Conservation (phyloP, 2,329 filamentous ascomycete species). For the Trichoderma atrobrunneum region DNA sequence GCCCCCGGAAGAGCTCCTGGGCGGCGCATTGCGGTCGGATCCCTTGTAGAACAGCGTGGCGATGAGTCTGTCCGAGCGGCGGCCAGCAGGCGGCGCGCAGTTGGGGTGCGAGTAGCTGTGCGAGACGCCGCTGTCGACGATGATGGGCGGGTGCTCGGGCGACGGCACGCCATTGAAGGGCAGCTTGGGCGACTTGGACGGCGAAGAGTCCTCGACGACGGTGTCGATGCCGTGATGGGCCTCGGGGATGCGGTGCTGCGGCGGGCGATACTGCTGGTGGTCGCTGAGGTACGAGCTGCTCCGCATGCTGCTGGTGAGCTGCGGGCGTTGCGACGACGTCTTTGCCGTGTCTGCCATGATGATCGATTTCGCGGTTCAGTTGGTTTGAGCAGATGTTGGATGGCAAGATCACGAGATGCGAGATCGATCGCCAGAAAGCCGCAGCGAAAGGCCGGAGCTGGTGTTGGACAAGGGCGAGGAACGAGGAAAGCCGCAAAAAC, state of each 20-base stretch:
- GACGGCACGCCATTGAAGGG: conserved; percentile 61
- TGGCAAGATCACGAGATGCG: not conserved
- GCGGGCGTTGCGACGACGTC: conserved; percentile 42
- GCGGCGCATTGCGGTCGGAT: conserved; percentile 34
- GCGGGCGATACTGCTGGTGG: conserved; percentile 61
- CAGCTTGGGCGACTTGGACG: conserved; percentile 39
- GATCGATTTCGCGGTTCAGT: not conserved
- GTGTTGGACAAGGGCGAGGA: not conserved
- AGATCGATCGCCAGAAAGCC: not conserved
- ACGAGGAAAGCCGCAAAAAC: not conserved
- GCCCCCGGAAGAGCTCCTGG: conserved; percentile 29
- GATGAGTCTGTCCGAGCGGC: conserved; percentile 50
- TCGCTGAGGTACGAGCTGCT: conserved; percentile 62
- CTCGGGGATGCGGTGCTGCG: conserved; percentile 46
- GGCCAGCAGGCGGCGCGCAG: conserved; percentile 53
- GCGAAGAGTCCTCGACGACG: conserved; percentile 54
- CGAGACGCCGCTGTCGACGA: conserved; percentile 60
- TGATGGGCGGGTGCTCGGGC: conserved; percentile 55
- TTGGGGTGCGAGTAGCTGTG: conserved; percentile 63
- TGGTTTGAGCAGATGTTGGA: not conserved
- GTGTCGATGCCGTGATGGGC: conserved; percentile 62
- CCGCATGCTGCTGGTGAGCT: conserved; percentile 51
- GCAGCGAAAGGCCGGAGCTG: not conserved
- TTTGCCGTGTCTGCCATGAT: conserved; percentile 23
- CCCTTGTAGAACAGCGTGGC: conserved; percentile 64